These are phyloP conservation scores for Spiraea crenata DNA, from an alignment of 331 rosid genomes.

Conservation along the genomic window DNA sequence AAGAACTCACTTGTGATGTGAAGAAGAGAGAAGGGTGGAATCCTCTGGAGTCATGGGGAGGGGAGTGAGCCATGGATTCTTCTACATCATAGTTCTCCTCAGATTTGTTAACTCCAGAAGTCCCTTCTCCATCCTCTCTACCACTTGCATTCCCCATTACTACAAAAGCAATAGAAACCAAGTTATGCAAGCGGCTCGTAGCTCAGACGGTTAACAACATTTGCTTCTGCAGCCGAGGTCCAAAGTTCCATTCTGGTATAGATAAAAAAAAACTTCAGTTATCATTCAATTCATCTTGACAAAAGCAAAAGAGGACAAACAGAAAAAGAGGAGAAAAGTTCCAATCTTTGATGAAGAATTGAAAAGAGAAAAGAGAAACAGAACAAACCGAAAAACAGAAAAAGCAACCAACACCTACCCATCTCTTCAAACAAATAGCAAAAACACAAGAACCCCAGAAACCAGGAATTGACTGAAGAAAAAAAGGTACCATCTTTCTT, in stretches of 20 bases:
- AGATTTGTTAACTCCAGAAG: constrained; percentile 51
- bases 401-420: constrained; percentile 30
- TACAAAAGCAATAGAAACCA: constrained; percentile 23
- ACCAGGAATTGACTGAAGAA: constrained; percentile 43
- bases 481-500: constrained; percentile 18
- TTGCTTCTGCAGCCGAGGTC: no score
- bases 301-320: not conserved
- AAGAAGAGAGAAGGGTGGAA: constrained; percentile 22
- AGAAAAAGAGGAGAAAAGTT: constrained; percentile 1
- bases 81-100: constrained; percentile 38
- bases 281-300: not conserved
- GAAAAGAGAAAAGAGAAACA: constrained; percentile 14
- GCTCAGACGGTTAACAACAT: no score
- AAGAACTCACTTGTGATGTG: constrained; percentile 50
- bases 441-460: constrained; percentile 43
- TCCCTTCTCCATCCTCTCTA: constrained; percentile 52
- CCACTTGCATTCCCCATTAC: constrained; percentile 66
- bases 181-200: no score
- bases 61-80: constrained; percentile 40
- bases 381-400: constrained; percentile 15
- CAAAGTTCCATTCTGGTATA: no score
- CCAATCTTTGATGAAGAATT: constrained; percentile 23
- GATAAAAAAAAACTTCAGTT: not conserved
- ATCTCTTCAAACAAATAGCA: constrained; percentile 27
- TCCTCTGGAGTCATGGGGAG: constrained; percentile 26